phyloP scores from a whole-genome alignment of 495 filamentous ascomycete species.

The Bombardia bombarda region DNA sequence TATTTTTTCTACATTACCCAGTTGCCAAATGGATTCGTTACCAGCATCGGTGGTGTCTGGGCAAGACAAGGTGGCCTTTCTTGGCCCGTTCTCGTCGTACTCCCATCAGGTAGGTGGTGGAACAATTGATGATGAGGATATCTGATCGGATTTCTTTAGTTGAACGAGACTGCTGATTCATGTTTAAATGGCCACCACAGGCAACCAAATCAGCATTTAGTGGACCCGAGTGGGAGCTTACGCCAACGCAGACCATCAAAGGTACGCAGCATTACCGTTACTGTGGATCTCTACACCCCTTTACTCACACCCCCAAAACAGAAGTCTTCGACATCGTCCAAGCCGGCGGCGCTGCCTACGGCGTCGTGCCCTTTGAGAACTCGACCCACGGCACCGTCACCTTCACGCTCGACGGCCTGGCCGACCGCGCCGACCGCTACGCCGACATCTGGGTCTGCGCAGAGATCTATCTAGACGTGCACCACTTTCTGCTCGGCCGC shows the following conservation, averaged over 20 bases:
- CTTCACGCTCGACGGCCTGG: slow-evolving; percentile 79
- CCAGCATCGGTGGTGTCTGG: neutral
- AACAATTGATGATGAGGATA: slow-evolving; percentile 1
- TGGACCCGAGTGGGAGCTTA: slow-evolving; percentile 41
- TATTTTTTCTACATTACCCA: too few relatives aligned
- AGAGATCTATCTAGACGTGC: slow-evolving; percentile 77
- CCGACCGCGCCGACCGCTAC: slow-evolving; percentile 55
- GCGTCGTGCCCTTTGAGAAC: slow-evolving; percentile 94
- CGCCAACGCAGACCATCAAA: slow-evolving; percentile 53
- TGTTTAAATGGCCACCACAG: slow-evolving; percentile 29
- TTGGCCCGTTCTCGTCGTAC: slow-evolving; percentile 80
- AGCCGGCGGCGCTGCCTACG: slow-evolving; percentile 49
- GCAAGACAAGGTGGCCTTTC: slow-evolving; percentile 53
- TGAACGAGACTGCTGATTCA: neutral
- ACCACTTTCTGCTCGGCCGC: slow-evolving; percentile 68
- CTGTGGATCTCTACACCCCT: too few relatives aligned
- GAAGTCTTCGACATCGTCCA: slow-evolving; percentile 80
- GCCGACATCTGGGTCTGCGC: slow-evolving; percentile 63
- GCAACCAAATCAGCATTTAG: slow-evolving; percentile 60
- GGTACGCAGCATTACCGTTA: slow-evolving; percentile 31
- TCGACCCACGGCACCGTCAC: slow-evolving; percentile 88
- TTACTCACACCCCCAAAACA: slow-evolving; percentile 6
- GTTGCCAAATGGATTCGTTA: neutral
- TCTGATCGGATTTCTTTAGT: too few relatives aligned
- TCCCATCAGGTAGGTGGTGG: slow-evolving; percentile 93